Base-by-base conservation (phyloP, 2,329 filamentous ascomycete species). In the Colletotrichum sp. region DNA sequence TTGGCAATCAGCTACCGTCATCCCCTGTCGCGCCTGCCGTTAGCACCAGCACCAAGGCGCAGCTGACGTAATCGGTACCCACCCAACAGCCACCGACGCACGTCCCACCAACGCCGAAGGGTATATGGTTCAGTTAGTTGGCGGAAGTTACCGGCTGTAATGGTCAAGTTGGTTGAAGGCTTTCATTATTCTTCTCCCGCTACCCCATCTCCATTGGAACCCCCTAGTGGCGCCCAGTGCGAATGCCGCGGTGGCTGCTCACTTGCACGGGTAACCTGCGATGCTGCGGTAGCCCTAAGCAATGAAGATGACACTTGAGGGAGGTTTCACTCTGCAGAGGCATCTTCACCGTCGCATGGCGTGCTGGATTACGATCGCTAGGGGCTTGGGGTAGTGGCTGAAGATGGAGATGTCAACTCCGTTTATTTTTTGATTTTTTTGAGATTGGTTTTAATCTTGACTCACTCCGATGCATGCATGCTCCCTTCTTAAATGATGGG, bases 241-340 rank as follows among this genome's bases (percentile, higher is more conserved):
- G 92, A 93, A 93, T 88, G 90, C 88, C 79, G 91, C 90, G 92
- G 91, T 91, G 91, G 88, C 81, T 84, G 83, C 85, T 88, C 90
- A 93, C 91, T 93, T 91, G 89, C 88, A 88, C 81, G 89, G 92
- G 92, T 84, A 93, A 89, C 92, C 89, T 87, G 88, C 90, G 92
- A 93, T 89, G 87, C 88, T 91, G 88, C 84, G 85, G 87, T 83
- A 85, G 85, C 88, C 91, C 85, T 93, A 90, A 92, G 92, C 90
- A 91, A 90, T 92, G 92, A 90, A 91, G 90, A 91, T 87, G 81
- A 93, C 83, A 81, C 91, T 93, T 91, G 88, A 93, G 92, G 89
- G 91, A 93, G 92, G 92, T 73, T 85, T 93, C 90, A 93, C 92
- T 92, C 91, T 92, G 91, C 92, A 93, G 90, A 93, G 91, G 84